A percentile compares a stretch with the other conserved stretches of the same genome.
phyloP scores from a whole-genome alignment of 1,284 basidiomycete species.

The Trametes versicolor region DNA sequence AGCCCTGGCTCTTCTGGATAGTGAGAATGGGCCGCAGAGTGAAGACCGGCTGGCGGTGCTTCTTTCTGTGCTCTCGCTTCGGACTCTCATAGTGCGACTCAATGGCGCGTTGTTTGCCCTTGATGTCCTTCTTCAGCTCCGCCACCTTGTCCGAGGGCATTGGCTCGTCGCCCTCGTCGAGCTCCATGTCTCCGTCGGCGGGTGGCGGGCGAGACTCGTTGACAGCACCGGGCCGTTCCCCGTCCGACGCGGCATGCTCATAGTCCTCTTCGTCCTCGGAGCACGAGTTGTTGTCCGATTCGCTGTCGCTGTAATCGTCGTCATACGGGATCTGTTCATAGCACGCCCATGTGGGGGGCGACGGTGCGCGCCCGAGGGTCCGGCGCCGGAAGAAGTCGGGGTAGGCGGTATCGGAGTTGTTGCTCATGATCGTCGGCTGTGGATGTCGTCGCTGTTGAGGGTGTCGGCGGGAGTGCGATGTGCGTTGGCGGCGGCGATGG shows the following conservation, averaged over 20 bases:
- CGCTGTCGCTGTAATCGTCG: slow-evolving; percentile 54
- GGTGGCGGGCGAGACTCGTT: slow-evolving; percentile 49
- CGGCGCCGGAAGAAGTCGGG: slow-evolving; percentile 72
- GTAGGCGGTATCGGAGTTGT: slow-evolving; percentile 39
- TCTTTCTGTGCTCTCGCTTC: slow-evolving; percentile 64
- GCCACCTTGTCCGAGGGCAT: slow-evolving; percentile 49
- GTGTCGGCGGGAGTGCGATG: slow-evolving; percentile 18
- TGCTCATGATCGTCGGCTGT: slow-evolving; percentile 47
- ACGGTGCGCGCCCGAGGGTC: slow-evolving; percentile 78
- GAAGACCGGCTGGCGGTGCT: slow-evolving; percentile 63
- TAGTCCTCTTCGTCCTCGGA: slow-evolving; percentile 80
- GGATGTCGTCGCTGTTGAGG: slow-evolving; percentile 28
- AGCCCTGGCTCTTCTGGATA: slow-evolving; percentile 86
- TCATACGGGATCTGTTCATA: slow-evolving; percentile 84
- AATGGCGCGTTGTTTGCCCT: slow-evolving; percentile 81
- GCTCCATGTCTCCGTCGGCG: slow-evolving; percentile 66
- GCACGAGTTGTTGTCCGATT: slow-evolving; percentile 59
- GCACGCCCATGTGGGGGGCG: slow-evolving; percentile 85
- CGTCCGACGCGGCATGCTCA: slow-evolving; percentile 45
- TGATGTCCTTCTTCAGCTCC: slow-evolving; percentile 65
- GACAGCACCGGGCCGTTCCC: slow-evolving; percentile 41
- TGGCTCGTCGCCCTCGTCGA: slow-evolving; percentile 53
- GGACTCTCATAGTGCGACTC: slow-evolving; percentile 63
- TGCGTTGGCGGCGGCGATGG: slow-evolving; percentile 33
- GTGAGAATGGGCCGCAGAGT: slow-evolving; percentile 82